These are phyloP conservation scores for Hymenoscyphus fructigenus DNA, from an alignment of 2,329 filamentous ascomycete genomes.

Conservation along the genomic window DNA sequence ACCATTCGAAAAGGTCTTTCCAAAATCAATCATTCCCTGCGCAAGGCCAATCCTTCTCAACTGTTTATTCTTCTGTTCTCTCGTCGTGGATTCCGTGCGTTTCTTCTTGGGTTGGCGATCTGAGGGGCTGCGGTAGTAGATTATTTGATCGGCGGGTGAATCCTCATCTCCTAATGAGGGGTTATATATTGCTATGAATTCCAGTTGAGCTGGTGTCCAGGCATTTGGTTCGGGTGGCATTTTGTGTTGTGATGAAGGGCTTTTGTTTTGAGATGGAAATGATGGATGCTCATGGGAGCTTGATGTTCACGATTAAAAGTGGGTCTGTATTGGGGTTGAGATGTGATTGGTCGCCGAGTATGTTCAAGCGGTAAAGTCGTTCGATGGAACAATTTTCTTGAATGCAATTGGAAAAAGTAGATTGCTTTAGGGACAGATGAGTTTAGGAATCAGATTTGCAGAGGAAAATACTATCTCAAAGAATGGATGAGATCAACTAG, in stretches of 20 bases:
- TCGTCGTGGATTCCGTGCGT: constrained; percentile 34
- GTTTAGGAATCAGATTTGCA: no score
- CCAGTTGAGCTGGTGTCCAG: constrained; percentile 73
- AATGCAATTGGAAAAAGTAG: not conserved
- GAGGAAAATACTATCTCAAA: no score
- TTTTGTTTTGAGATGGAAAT: not conserved
- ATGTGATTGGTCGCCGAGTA: not conserved
- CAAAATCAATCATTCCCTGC: constrained; percentile 94
- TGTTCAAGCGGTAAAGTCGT: not conserved
- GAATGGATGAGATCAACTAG: no score
- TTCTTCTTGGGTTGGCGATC: constrained; percentile 12
- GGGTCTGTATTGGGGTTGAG: not conserved
- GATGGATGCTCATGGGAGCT: not conserved
- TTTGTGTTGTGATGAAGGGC: not conserved
- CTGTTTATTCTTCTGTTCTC: constrained; percentile 78
- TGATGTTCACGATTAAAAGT: not conserved
- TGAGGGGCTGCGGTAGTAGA: constrained; percentile 68
- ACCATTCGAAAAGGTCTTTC: constrained; percentile 79
- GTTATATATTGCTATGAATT: constrained; percentile 94
- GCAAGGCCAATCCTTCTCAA: constrained; percentile 92
- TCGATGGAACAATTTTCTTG: not conserved
- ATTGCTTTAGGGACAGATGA: no score
- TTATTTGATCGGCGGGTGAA: constrained; percentile 73
- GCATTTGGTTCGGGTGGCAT: not conserved
- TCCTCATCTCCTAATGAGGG: constrained; percentile 70